phyloP scores from a whole-genome alignment of 768 basidiomycete genomes.

The Wakefieldia striispora region DNA sequence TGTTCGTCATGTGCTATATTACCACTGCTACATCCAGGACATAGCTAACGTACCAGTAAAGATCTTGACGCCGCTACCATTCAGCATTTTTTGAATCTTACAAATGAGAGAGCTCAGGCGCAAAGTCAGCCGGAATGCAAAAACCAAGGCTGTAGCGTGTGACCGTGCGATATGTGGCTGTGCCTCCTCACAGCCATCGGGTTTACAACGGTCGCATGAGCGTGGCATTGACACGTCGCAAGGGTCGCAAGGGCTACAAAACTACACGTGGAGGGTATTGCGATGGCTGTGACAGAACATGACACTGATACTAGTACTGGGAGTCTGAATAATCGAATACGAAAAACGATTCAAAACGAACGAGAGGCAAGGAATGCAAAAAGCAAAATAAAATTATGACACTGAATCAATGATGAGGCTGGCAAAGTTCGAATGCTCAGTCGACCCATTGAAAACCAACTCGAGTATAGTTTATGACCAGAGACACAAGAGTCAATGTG shows the following conservation, averaged over 20 bases:
- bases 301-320: conserved; percentile 34
- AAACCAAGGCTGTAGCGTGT: conserved; percentile 19
- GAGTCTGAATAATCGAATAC: conserved; percentile 16
- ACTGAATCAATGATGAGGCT: conserved; percentile 24
- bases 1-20: conserved; percentile 29
- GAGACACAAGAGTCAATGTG: conserved; percentile 18
- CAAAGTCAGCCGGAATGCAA: conserved; percentile 12
- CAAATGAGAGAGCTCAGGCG: conserved; percentile 4
- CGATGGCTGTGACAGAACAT: conserved; percentile 23
- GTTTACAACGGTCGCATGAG: not conserved
- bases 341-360: conserved; percentile 14
- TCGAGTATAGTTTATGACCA: conserved; percentile 18
- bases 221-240: conserved; percentile 4
- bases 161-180: conserved; percentile 21
- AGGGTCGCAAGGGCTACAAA: conserved; percentile 33
- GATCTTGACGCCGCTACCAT: conserved; percentile 57
- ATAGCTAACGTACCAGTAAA: conserved; percentile 48
- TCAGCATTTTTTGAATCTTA: conserved; percentile 41
- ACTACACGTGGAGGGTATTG: conserved; percentile 38
- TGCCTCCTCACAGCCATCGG: conserved; percentile 2
- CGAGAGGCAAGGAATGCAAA: conserved; percentile 16
- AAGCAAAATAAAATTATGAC: conserved; percentile 31
- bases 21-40: not conserved
- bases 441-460: conserved; percentile 21
- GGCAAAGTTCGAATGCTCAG: conserved; percentile 26